Conservation (phyloP, 2,329 filamentous ascomycete genomes). For the Talaromyces sp. region DNA sequence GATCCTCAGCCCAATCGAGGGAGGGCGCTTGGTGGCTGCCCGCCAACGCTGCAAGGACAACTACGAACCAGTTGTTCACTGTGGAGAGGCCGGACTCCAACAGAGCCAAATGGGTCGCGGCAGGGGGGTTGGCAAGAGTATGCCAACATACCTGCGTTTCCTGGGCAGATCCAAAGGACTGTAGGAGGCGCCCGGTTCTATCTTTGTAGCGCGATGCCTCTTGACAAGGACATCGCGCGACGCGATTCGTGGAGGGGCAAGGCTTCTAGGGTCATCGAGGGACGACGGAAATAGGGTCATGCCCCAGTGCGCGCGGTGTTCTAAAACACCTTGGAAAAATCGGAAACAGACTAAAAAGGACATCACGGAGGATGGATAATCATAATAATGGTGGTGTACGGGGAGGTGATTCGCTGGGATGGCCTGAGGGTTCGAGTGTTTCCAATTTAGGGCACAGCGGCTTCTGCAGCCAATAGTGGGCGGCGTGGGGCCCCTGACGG, state of each 20-base stretch:
- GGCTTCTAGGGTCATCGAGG: background rate
- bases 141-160: slow-evolving; percentile 7
- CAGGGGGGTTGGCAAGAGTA: slow-evolving; percentile 16
- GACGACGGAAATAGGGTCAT: slow-evolving; percentile 6
- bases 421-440: background rate
- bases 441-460: slow-evolving; percentile 15
- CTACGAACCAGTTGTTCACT: slow-evolving; percentile 21
- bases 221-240: background rate
- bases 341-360: background rate
- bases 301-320: background rate
- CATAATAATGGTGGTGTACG: background rate
- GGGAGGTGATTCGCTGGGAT: slow-evolving; percentile 2
- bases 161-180: slow-evolving; percentile 7
- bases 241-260: slow-evolving; percentile 8
- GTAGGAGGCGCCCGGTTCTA: slow-evolving; percentile 9
- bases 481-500: background rate
- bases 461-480: slow-evolving; percentile 12
- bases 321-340: slow-evolving; percentile 4
- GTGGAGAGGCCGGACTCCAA: slow-evolving; percentile 19
- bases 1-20: slow-evolving; percentile 17
- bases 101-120: slow-evolving; percentile 17
- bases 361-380: background rate
- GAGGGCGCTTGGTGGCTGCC: slow-evolving; percentile 16
- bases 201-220: slow-evolving; percentile 5
- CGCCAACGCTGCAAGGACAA: slow-evolving; percentile 21